phyloP scores from a whole-genome alignment of 225 moss, liverwort and hornwort genomes.

The Rhytidiadelphus loreus region DNA sequence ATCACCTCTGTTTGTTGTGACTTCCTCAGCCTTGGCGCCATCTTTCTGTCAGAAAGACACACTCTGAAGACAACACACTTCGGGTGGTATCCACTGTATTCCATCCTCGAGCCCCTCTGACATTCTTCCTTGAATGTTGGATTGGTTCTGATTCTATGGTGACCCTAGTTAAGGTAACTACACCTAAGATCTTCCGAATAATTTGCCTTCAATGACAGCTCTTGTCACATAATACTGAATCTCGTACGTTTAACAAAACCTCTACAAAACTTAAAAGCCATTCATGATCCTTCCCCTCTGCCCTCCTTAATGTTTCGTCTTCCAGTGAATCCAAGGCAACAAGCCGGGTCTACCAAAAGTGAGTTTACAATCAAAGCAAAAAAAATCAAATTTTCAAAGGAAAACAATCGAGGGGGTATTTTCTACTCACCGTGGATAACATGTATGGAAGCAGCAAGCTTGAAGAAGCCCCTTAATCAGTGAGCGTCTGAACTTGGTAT shows the following conservation, averaged over 20 bases:
- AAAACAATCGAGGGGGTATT: neutral
- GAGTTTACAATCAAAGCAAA: neutral
- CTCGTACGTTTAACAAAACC: neutral
- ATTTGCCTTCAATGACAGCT: neutral
- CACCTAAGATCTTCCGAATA: neutral
- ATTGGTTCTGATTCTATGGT: neutral
- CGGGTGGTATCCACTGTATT: neutral
- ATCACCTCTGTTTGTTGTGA: neutral
- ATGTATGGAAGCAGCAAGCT: neutral
- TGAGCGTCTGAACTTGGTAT: neutral
- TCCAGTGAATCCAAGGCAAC: neutral
- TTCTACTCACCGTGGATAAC: neutral
- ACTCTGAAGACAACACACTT: neutral
- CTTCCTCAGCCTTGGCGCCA: conserved; percentile 3
- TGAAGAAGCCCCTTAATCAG: neutral
- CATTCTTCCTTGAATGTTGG: neutral
- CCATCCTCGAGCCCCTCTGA: neutral
- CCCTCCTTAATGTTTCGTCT: neutral
- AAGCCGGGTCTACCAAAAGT: neutral
- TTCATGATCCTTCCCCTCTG: neutral
- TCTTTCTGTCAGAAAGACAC: neutral
- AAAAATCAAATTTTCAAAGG: neutral
- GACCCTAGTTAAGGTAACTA: neutral
- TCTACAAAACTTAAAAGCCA: neutral
- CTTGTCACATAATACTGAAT: neutral